Evolutionary conservation across 495 filamentous ascomycete species (phyloP).

Genomic region (Cairneyella variabilis): DNA sequence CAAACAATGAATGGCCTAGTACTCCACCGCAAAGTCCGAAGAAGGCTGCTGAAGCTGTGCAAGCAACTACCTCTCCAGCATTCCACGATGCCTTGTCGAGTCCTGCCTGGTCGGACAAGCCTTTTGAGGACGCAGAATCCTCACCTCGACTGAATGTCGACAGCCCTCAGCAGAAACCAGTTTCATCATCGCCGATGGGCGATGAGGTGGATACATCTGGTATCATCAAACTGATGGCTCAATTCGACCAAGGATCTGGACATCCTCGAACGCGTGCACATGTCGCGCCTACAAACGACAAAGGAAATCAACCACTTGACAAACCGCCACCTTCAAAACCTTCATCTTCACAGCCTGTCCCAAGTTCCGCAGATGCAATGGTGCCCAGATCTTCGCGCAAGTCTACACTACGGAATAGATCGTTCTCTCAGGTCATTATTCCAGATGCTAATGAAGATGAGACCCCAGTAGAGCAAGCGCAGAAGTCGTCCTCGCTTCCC

Average conservation of each 20-base stretch:
- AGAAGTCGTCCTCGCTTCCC: conserved; percentile 14
- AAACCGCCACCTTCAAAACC: no score
- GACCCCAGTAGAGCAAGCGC: not conserved
- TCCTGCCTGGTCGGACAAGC: conserved; percentile 25
- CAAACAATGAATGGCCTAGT: not conserved
- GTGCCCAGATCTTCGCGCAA: no score
- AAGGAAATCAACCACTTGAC: not conserved
- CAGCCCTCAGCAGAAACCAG: conserved; percentile 2
- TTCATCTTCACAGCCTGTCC: not conserved
- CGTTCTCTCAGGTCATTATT: not conserved
- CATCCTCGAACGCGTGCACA: not conserved
- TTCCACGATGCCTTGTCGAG: conserved; percentile 46
- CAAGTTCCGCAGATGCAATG: not conserved
- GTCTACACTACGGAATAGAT: not conserved
- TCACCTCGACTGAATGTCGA: conserved; percentile 6
- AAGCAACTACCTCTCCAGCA: conserved; percentile 16
- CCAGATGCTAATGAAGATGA: not conserved
- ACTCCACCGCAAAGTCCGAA: not conserved
- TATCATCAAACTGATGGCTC: conserved; percentile 40
- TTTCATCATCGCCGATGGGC: conserved; percentile 34
- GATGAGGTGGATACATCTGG: conserved; percentile 44
- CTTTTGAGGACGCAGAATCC: conserved; percentile 24
- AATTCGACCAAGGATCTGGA: conserved; percentile 31
- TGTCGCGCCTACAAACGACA: conserved; percentile 1
- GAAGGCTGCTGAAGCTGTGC: not conserved